Evolutionary conservation across 2,329 filamentous ascomycete genomes (phyloP), one percentile per base, ranked within the genome.

Genomic region (Daldinia sp.): DNA sequence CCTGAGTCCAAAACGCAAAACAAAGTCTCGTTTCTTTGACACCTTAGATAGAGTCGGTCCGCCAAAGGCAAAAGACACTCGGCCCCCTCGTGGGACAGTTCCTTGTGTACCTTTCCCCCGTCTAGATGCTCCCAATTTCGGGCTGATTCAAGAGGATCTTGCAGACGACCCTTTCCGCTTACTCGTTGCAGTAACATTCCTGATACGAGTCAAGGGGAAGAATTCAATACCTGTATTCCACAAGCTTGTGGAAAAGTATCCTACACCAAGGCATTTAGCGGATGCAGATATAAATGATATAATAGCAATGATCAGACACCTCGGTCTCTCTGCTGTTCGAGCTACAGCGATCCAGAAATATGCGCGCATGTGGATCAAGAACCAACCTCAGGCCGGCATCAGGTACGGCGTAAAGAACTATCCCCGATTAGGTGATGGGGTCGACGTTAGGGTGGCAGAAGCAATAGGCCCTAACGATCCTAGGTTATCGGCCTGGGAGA

Each of bases 101-200:
- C 85, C 87, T 0, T 79, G 80, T 21, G 80, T 89, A 10, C 85
- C 85, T 2, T 92, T 94, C 67, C 91, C 92, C 0, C 84, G 88
- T 0, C 85, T 93, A 30, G 82, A 83, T 6, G 81, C 85, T 0
- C 73, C 81, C 0, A 76, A 72, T 4, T 97, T 96, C 73, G 93
- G 93, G 0, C 83, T 97, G 1, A 87, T 97, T 34, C 94, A 97
- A 74, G 94, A 97, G 74, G 85, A 89, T 66, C 85, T 96, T 13
- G 87, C 88, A 1, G 77, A 85, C 50, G 84, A 93, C 58, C 90
- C 93, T 0, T 97, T 96, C 75, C 89, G 88, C 67, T 85, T 97
- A 1, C 84, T 97, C 1, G 82, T 97, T 27, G 93, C 91, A 10
- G 89, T 93, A 4, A 93, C 92, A 0, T 94, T 97, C 70, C 86